Conservation (phyloP, 1,139 yeast species). For the Wickerhamomyces sp. region DNA sequence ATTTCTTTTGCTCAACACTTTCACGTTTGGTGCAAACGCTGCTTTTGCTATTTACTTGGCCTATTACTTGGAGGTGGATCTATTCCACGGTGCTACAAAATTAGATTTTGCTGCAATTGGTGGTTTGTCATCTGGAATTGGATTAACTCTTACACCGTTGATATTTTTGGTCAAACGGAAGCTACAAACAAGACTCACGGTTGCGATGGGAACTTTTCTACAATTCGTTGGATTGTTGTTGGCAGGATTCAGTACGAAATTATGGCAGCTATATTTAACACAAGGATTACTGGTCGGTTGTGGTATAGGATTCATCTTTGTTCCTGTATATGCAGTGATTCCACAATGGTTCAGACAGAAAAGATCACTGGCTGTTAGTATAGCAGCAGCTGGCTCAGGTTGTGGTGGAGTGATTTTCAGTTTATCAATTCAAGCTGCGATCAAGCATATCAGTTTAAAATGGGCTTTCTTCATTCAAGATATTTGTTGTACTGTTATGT, state of each 20-base stretch:
- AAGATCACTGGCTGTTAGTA: constrained; percentile 53
- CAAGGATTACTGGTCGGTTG: constrained; percentile 66
- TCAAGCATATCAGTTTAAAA: constrained; percentile 33
- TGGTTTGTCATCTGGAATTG: constrained; percentile 34
- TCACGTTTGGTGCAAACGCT: constrained; percentile 55
- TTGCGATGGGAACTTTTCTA: constrained; percentile 44
- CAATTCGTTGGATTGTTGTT: constrained; percentile 55
- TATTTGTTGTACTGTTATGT: constrained; percentile 31
- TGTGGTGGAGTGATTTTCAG: constrained; percentile 48
- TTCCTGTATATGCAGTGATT: constrained; percentile 51
- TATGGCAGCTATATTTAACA: constrained; percentile 63
- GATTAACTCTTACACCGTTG: neutral
- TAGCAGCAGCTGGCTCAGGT: constrained; percentile 55
- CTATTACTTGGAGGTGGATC: constrained; percentile 42
- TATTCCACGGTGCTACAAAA: constrained; percentile 52
- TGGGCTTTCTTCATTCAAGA: constrained; percentile 63
- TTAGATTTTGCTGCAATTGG: constrained; percentile 68
- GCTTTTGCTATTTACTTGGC: constrained; percentile 65
- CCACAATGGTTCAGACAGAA: constrained; percentile 60
- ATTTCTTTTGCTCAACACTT: constrained; percentile 40
- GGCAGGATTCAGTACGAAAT: constrained; percentile 56
- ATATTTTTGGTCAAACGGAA: constrained; percentile 54
- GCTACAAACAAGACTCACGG: constrained; percentile 35
- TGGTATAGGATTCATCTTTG: constrained; percentile 54
- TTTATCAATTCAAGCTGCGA: constrained; percentile 25